Conservation (phyloP, 495 filamentous ascomycete species). For the Pseudoneurospora amorphoporcata region DNA sequence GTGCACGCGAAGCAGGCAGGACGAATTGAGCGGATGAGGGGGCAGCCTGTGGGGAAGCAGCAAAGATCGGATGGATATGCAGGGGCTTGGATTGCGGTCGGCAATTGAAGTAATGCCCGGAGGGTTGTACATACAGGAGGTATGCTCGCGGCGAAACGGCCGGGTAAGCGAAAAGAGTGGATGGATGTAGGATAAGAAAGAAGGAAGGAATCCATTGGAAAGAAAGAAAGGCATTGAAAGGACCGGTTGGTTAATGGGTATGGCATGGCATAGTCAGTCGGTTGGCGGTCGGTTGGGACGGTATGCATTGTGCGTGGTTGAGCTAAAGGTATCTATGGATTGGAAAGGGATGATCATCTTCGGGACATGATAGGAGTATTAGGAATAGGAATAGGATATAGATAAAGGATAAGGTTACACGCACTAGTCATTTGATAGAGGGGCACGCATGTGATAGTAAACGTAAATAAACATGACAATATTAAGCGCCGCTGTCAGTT, state of each 20-base stretch:
- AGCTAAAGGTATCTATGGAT: not conserved
- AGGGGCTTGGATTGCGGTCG: no score
- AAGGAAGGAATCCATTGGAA: not conserved
- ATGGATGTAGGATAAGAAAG: not conserved
- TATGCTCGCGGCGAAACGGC: not conserved
- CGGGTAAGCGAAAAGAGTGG: not conserved
- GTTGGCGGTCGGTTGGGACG: not conserved
- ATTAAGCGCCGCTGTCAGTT: no score
- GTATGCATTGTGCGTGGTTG: not conserved
- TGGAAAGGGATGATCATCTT: not conserved
- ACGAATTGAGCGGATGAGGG: not conserved
- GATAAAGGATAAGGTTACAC: no score
- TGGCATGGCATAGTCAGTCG: not conserved
- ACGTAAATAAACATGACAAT: not conserved
- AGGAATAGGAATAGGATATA: not conserved
- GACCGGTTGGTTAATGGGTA: not conserved
- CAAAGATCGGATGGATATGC: not conserved
- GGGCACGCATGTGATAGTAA: not conserved
- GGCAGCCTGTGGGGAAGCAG: not conserved
- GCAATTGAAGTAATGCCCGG: not conserved
- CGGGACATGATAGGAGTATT: not conserved
- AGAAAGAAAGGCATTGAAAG: not conserved
- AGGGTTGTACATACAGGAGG: not conserved
- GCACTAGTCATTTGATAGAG: no score
- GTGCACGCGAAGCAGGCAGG: not conserved